Base-by-base conservation (phyloP, 2,329 filamentous ascomycete genomes). In the Colletotrichum sp. region DNA sequence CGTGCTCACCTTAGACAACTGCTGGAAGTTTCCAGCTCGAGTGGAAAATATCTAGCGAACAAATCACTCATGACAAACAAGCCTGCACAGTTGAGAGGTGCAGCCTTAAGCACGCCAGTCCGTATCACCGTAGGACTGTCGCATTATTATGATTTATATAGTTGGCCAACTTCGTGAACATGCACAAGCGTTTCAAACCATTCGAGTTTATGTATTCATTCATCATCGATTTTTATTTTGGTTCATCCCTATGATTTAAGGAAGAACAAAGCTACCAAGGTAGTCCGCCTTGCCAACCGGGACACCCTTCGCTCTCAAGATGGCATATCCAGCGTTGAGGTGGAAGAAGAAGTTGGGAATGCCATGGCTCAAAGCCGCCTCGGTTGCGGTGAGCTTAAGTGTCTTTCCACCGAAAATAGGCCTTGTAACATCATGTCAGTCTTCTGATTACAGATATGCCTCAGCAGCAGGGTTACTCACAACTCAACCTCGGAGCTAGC, bases 291-390 rank as follows among this genome's bases (percentile, higher is more conserved):
- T 93, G 13, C 91, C 91, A 34, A 94, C 26, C 2, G 86, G 86
- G 16, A 93, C 89, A 1, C 91, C 91, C 81, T 89, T 86, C 62
- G 84, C 85, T 65, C 92, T 84, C 78, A 93, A 79, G 65, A 94
- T 89, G 3, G 81, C 84, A 81, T 93, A 93, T 8, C 89, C 88
- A 8, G 87, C 91, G 28, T 83, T 86, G 6, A 89, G 75, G 78
- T 93, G 92, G 80, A 93, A 93, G 81, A 87, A 91, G 79, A 92
- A 87, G 80, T 93, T 93, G 15, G 91, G 91, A 52, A 92, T 73
- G 5, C 83, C 85, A 79, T 86, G 89, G 3, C 80, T 80, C 21
- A 85, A 77, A 8, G 90, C 78, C 73, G 90, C 92, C 0, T 83
- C 81, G 64, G 79, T 76, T 52, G 72, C 78, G 16, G 77, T 71